Percentiles rank a stretch among this genome's conserved stretches.
phyloP scores from a whole-genome alignment of 805 yeast genomes.

The Lipomyces japonicus region DNA sequence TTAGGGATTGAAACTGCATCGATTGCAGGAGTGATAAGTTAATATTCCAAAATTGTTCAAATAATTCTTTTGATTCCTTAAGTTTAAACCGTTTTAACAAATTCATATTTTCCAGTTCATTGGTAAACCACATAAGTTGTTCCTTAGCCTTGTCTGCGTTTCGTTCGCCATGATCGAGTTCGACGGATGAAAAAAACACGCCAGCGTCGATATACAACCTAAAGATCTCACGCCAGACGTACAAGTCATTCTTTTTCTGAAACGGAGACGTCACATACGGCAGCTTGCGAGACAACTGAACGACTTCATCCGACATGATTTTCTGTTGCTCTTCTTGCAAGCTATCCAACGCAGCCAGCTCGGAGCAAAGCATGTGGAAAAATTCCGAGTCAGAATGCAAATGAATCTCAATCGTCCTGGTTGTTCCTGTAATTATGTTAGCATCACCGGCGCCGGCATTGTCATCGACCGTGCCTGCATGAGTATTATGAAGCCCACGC shows the following conservation, averaged over 20 bases:
- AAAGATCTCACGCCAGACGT: constrained; percentile 68
- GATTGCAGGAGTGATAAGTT: constrained; percentile 55
- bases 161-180: constrained; percentile 46
- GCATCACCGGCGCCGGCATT: neutral
- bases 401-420: constrained; percentile 38
- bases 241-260: constrained; percentile 49
- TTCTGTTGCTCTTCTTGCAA: constrained; percentile 44
- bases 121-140: constrained; percentile 44
- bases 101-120: constrained; percentile 41
- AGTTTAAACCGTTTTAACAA: constrained; percentile 45
- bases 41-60: constrained; percentile 49
- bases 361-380: constrained; percentile 55
- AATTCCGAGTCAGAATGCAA: constrained; percentile 57
- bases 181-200: constrained; percentile 56
- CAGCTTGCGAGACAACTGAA: constrained; percentile 42
- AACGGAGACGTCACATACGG: constrained; percentile 43
- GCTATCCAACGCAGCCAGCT: constrained; percentile 48
- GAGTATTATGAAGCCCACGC: neutral
- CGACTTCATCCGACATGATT: constrained; percentile 45
- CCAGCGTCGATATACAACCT: constrained; percentile 62
- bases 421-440: too few species aligned
- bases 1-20: constrained; percentile 58
- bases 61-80: constrained; percentile 46
- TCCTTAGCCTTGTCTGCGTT: constrained; percentile 46
- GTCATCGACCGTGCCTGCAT: neutral